Conservation (phyloP, 2,329 filamentous ascomycete species). For the Tolypocladium capitatum region DNA sequence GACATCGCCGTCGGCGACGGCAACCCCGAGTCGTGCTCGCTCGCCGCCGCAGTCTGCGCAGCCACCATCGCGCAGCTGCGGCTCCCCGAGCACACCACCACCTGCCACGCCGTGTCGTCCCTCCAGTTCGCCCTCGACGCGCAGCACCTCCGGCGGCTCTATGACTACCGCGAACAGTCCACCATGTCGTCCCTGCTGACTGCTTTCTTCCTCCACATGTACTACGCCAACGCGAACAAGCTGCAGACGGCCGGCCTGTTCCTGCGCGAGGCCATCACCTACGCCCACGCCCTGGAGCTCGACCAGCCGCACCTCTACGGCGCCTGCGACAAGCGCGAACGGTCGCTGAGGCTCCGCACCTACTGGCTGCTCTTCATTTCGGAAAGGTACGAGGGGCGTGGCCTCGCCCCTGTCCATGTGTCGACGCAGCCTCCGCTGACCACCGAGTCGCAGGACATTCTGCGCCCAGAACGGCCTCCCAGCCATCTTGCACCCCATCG, state of each 20-base stretch:
- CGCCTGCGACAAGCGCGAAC: constrained; percentile 5
- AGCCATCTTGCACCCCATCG: constrained; percentile 10
- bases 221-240: constrained; percentile 15
- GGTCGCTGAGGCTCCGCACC: constrained; percentile 8
- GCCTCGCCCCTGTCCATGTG: no score
- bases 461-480: constrained; percentile 12
- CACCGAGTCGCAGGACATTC: background rate
- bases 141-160: no score
- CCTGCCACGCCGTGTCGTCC: no score
- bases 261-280: constrained; percentile 12
- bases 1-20: constrained; percentile 5
- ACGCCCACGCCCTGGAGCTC: constrained; percentile 10
- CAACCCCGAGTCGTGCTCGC: constrained; percentile 10
- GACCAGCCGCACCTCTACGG: constrained; percentile 9
- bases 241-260: constrained; percentile 12
- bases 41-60: constrained; percentile 13
- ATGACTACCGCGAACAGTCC: no score
- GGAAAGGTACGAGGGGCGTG: constrained; percentile 2
- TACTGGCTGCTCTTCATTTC: constrained; percentile 15
- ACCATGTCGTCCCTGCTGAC: constrained; percentile 8
- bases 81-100: constrained; percentile 9
- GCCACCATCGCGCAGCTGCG: constrained; percentile 14
- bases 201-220: constrained; percentile 15
- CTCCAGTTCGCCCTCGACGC: no score
- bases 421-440: no score